Percentiles rank a stretch among this genome's conserved stretches.
Conservation (phyloP, 257 asterid species). For the Plantago ovata region DNA sequence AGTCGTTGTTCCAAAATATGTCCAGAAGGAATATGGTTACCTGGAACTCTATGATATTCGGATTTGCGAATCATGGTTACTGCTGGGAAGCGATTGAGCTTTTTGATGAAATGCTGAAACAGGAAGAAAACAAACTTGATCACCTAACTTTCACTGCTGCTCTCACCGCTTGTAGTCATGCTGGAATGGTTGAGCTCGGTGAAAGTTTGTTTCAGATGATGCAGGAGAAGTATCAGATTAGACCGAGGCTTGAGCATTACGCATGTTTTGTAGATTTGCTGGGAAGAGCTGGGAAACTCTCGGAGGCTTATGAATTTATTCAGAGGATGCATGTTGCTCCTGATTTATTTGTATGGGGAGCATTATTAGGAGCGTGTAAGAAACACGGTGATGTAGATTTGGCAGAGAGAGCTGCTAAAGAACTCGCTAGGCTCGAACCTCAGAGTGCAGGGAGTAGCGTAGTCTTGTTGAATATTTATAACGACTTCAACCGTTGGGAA, state of each 20-base stretch:
- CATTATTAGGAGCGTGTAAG: constrained; percentile 68
- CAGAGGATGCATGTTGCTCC: constrained; percentile 50
- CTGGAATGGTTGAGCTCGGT: constrained; percentile 54
- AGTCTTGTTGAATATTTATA: constrained; percentile 43
- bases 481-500: constrained; percentile 47
- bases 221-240: constrained; percentile 45
- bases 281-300: constrained; percentile 61
- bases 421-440: constrained; percentile 58
- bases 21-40: constrained; percentile 44
- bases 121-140: constrained; percentile 38
- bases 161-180: constrained; percentile 64
- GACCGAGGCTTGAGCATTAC: constrained; percentile 68
- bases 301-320: constrained; percentile 48
- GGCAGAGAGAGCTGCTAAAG: constrained; percentile 58
- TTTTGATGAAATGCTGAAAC: constrained; percentile 42
- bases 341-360: constrained; percentile 70
- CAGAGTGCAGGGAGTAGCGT: constrained; percentile 50
- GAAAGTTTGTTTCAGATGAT: constrained; percentile 43
- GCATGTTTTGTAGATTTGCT: constrained; percentile 72
- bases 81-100: constrained; percentile 48
- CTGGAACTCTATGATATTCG: constrained; percentile 80
- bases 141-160: constrained; percentile 72
- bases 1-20: constrained; percentile 37
- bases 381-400: constrained; percentile 42
- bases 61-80: constrained; percentile 65